Percentiles rank a stretch among this genome's conserved stretches.
Evolutionary conservation across 2,329 filamentous ascomycete species (phyloP).

Genomic region (Alternaria infectoria): DNA sequence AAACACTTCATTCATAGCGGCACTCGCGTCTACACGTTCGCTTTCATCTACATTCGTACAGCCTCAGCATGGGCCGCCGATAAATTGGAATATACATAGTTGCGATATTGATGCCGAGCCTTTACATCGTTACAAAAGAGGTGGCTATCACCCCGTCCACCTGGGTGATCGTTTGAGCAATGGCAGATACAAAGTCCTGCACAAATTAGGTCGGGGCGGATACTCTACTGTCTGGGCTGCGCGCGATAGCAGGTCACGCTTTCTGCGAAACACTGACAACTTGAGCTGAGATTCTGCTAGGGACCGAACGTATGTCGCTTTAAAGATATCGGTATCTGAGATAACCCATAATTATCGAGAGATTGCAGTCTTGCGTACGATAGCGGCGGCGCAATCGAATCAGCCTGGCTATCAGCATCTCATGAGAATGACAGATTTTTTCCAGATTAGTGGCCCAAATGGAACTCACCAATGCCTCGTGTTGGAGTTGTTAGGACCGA

Average conservation of each 20-base stretch:
- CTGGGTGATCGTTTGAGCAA: conserved; percentile 23
- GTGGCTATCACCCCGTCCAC: conserved; percentile 28
- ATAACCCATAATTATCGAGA: conserved; percentile 14
- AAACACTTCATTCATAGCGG: neutral
- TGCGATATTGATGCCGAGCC: conserved; percentile 28
- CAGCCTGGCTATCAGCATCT: conserved; percentile 34
- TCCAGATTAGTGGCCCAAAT: conserved; percentile 53
- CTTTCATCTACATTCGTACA: neutral
- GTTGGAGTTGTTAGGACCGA: conserved; percentile 51
- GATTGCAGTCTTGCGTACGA: conserved; percentile 14
- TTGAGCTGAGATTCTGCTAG: conserved; percentile 9
- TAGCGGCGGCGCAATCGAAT: conserved; percentile 11
- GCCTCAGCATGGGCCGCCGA: neutral
- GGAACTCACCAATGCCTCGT: conserved; percentile 55
- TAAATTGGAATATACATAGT: neutral
- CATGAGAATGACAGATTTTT: conserved; percentile 47
- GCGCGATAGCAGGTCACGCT: conserved; percentile 6
- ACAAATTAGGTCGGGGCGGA: conserved; percentile 31
- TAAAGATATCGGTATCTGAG: conserved; percentile 30
- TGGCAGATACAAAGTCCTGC: conserved; percentile 31
- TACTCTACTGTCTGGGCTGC: conserved; percentile 34
- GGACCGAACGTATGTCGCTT: conserved; percentile 26
- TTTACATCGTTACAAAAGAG: conserved; percentile 21
- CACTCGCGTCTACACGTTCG: neutral
- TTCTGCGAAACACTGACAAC: neutral